A percentile compares a stretch with the other conserved stretches of the same genome.
These are phyloP conservation scores for Agapanthus africanus DNA, from an alignment of 106 monocot genomes.

Conservation along the genomic window DNA sequence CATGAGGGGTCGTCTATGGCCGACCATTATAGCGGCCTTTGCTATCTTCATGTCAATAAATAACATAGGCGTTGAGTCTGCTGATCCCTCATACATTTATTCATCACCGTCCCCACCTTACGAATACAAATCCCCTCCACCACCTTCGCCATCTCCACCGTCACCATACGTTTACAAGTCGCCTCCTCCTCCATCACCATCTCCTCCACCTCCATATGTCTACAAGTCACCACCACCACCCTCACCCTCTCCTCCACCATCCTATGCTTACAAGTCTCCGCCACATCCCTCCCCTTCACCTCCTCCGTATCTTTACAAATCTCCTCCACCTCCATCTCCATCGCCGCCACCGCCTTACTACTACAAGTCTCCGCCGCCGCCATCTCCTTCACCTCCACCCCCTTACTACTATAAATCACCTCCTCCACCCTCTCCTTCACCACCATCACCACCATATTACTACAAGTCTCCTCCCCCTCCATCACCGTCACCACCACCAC, in stretches of 20 bases:
- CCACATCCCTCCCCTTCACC: background rate
- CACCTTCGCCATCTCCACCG: conserved; percentile 1
- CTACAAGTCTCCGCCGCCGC: background rate
- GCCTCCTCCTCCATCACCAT: background rate
- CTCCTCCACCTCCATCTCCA: conserved; percentile 15
- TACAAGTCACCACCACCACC: too few species aligned
- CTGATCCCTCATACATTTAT: conserved; percentile 5
- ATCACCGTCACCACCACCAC: too few species aligned
- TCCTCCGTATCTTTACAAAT: conserved; percentile 14
- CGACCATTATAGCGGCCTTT: conserved; percentile 6
- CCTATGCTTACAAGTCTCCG: conserved; percentile 15
- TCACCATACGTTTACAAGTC: conserved; percentile 23
- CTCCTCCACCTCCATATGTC: conserved; percentile 26
- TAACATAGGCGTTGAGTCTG: background rate
- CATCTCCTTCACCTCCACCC: background rate
- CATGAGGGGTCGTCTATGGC: conserved; percentile 20
- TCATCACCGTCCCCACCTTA: too few species aligned
- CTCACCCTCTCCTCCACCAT: conserved; percentile 15
- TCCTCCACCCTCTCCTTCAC: background rate
- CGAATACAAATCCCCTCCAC: too few species aligned
- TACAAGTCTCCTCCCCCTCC: too few species aligned
- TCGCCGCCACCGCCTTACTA: conserved; percentile 1
- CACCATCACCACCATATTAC: too few species aligned
- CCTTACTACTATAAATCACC: conserved; percentile 12
- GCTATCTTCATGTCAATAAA: background rate